phyloP scores from a whole-genome alignment of 148 eudicot genomes.

The Salicornia ramosissima region DNA sequence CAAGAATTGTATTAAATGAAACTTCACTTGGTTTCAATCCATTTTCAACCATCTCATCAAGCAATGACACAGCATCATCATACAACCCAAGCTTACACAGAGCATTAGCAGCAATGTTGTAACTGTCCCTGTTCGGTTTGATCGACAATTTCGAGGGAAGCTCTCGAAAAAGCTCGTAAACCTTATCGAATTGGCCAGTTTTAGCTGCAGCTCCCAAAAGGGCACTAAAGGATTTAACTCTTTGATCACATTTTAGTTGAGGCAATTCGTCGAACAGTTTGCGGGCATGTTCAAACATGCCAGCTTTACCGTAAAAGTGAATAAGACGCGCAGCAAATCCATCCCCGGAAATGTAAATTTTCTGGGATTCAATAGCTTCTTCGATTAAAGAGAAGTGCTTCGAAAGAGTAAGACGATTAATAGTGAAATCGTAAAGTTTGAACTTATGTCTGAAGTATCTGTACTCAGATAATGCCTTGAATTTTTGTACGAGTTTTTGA shows the following conservation, averaged over 20 bases:
- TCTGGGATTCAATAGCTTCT: constrained; percentile 22
- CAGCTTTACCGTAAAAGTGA: constrained; percentile 23
- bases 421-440: neutral
- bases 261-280: constrained; percentile 44
- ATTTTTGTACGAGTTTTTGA: constrained; percentile 15
- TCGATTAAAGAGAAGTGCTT: constrained; percentile 14
- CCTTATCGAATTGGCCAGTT: constrained; percentile 31
- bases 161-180: constrained; percentile 31
- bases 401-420: constrained; percentile 18
- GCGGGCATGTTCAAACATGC: constrained; percentile 32
- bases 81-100: constrained; percentile 38
- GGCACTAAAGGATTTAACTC: constrained; percentile 2
- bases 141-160: constrained; percentile 20
- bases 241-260: constrained; percentile 6
- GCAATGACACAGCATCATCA: constrained; percentile 29
- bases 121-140: neutral
- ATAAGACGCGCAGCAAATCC: constrained; percentile 19
- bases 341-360: constrained; percentile 1
- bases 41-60: constrained; percentile 46
- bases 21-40: constrained; percentile 35
- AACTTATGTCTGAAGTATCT: constrained; percentile 4
- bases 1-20: constrained; percentile 41
- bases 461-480: constrained; percentile 2
- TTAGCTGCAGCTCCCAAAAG: constrained; percentile 24
- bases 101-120: constrained; percentile 24